Base-by-base conservation (phyloP, 805 yeast genomes). In the Metschnikowia baotianmanensis region DNA sequence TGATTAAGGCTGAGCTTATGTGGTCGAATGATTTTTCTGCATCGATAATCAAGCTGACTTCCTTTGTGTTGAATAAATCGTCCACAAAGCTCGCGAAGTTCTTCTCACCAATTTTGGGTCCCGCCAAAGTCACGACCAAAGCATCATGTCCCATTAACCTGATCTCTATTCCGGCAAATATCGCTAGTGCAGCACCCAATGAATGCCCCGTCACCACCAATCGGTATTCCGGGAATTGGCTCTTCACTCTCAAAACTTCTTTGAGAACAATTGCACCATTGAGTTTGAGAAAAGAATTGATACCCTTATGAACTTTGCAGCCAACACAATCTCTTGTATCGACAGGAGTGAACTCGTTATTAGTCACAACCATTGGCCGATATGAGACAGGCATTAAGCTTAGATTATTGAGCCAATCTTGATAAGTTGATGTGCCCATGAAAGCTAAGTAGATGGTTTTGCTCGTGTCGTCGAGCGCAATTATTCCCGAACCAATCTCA, bases 131-230 rank as follows among this genome's bases (percentile, higher is more conserved):
- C 15, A 83, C 59, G 1, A 82, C 76, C 28, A 72, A 55, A 0
- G 85, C 83, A 6, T 74, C 57, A 42, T 62, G 63, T 0, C 86
- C 87, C 54, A 75, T 47, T 15, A 77, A 52, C 40, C 72, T 61
- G 34, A 82, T 66, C 51, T 85, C 93, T 17, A 79, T 67, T 0
- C 84, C 91, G 7, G 77, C 72, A 24, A 86, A 60, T 4, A 71
- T 61, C 1, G 89, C 82, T 37, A 83, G 58, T 0, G 90, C 89
- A 6, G 82, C 95, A 3, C 89, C 90, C 30, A 86, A 60, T 0
- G 93, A 86, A 59, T 86, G 95, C 0, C 95, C 95, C 1, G 80
- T 65, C 1, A 82, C 69, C 1, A 75, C 68, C 4, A 83, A 43
- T 16, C 66, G 56, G 55, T 79, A 82, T 18, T 68, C 71, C 0